Conservation (phyloP, 2,329 filamentous ascomycete genomes). For the Balansia obtecta region DNA sequence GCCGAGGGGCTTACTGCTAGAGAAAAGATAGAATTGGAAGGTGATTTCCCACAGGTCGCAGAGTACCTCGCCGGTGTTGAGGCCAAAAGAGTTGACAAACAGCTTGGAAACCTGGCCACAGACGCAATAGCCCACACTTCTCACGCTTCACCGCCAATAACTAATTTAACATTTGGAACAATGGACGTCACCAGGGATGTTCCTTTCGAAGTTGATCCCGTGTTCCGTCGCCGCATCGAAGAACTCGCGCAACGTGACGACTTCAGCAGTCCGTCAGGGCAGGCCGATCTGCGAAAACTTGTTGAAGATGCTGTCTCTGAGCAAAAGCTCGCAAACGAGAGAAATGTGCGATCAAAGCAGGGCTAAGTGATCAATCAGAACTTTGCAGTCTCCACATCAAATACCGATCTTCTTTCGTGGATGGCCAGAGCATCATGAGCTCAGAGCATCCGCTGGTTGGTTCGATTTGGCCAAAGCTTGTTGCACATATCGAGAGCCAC, state of each 20-base stretch:
- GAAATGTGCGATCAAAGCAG: constrained; percentile 51
- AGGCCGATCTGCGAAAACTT: constrained; percentile 64
- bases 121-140: constrained; percentile 26
- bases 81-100: constrained; percentile 12
- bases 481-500: constrained; percentile 45
- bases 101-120: constrained; percentile 18
- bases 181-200: constrained; percentile 52
- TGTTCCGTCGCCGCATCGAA: constrained; percentile 77
- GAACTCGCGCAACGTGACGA: constrained; percentile 75
- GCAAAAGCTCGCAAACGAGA: constrained; percentile 48
- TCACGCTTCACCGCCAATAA: constrained; percentile 59
- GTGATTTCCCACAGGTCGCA: constrained; percentile 62
- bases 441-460: constrained; percentile 33
- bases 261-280: constrained; percentile 69
- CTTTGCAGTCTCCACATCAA: constrained; percentile 47
- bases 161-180: constrained; percentile 66
- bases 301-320: constrained; percentile 69
- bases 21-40: constrained; percentile 70
- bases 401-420: constrained; percentile 37
- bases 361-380: constrained; percentile 32
- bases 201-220: constrained; percentile 58
- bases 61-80: constrained; percentile 47
- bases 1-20: constrained; percentile 66
- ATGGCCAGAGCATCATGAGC: constrained; percentile 40
- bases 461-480: constrained; percentile 35